These are phyloP conservation scores for Tylopilus balloui DNA, from an alignment of 768 basidiomycete species.

Conservation along the genomic window DNA sequence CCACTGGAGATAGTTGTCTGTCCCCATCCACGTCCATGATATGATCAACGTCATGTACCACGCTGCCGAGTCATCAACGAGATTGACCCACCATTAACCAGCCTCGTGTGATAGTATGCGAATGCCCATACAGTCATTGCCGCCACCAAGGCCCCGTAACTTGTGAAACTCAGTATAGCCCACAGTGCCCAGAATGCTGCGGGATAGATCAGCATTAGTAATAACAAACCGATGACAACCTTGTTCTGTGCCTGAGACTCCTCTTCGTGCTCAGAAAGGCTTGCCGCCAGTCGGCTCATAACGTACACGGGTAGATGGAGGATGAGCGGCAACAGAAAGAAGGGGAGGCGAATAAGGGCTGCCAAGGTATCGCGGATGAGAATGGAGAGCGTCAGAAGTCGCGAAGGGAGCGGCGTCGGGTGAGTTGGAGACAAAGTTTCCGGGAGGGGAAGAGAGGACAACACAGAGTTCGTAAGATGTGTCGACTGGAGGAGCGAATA, in stretches of 20 bases:
- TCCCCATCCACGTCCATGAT: background rate
- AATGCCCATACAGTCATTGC: constrained; percentile 68
- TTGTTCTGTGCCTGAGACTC: constrained; percentile 98
- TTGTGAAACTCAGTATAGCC: constrained; percentile 75
- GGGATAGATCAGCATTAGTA: constrained; percentile 73
- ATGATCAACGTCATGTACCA: constrained; percentile 20
- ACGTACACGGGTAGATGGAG: constrained; percentile 83
- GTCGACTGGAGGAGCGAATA: constrained; percentile 81
- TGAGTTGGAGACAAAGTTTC: constrained; percentile 74
- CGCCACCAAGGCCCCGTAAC: constrained; percentile 69
- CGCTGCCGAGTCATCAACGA: constrained; percentile 15
- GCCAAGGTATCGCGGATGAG: constrained; percentile 76
- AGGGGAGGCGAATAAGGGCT: constrained; percentile 71
- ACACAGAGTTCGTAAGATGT: constrained; percentile 77
- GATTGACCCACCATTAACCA: constrained; percentile 72
- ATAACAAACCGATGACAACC: constrained; percentile 79
- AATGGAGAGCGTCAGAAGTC: constrained; percentile 72
- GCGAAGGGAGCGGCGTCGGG: constrained; percentile 70
- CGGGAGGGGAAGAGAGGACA: constrained; percentile 82
- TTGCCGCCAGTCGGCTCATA: constrained; percentile 71
- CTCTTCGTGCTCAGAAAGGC: constrained; percentile 78
- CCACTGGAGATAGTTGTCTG: constrained; percentile 80
- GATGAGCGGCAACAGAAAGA: constrained; percentile 83
- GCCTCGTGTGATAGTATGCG: constrained; percentile 76
- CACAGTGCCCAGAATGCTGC: constrained; percentile 82